Conservation (phyloP, 345 rosid genomes). For the Aurinia saxatilis region DNA sequence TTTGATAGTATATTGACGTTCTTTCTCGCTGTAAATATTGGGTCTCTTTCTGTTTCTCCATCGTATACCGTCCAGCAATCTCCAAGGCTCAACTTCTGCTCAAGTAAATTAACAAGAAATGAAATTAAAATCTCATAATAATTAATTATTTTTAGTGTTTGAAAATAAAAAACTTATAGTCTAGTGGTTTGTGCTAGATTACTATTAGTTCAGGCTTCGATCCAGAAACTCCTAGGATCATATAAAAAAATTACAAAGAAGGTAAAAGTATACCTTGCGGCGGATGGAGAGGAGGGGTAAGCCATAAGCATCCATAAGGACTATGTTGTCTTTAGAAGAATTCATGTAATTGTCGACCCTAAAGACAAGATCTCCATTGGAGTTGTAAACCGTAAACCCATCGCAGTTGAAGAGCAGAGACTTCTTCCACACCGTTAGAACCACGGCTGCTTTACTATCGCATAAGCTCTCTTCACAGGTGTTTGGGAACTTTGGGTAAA, state of each 20-base stretch:
- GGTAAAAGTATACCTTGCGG: conserved; percentile 96
- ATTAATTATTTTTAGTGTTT: too few relatives aligned
- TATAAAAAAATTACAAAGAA: too few relatives aligned
- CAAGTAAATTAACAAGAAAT: background rate
- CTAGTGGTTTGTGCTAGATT: too few relatives aligned
- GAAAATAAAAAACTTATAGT: too few relatives aligned
- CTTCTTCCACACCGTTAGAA: conserved; percentile 88
- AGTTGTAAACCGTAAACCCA: conserved; percentile 79
- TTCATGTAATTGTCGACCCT: conserved; percentile 87
- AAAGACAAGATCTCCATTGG: conserved; percentile 63
- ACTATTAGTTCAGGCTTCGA: too few relatives aligned
- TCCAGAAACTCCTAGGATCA: too few relatives aligned
- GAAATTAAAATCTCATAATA: background rate
- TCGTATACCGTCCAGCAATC: conserved; percentile 82
- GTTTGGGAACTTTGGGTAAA: conserved; percentile 45
- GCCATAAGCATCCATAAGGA: conserved; percentile 92
- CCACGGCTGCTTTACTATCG: conserved; percentile 21
- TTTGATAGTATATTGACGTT: conserved; percentile 35
- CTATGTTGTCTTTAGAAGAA: conserved; percentile 42
- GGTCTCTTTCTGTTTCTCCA: conserved; percentile 59
- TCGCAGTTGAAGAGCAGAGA: conserved; percentile 89
- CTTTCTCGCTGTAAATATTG: conserved; percentile 50
- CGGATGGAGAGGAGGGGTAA: conserved; percentile 88
- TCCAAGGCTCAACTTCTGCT: conserved; percentile 62
- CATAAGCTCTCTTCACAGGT: conserved; percentile 8